Evolutionary conservation across 2,329 filamentous ascomycete genomes (phyloP).

Genomic region (Davidsoniella eucalypti): DNA sequence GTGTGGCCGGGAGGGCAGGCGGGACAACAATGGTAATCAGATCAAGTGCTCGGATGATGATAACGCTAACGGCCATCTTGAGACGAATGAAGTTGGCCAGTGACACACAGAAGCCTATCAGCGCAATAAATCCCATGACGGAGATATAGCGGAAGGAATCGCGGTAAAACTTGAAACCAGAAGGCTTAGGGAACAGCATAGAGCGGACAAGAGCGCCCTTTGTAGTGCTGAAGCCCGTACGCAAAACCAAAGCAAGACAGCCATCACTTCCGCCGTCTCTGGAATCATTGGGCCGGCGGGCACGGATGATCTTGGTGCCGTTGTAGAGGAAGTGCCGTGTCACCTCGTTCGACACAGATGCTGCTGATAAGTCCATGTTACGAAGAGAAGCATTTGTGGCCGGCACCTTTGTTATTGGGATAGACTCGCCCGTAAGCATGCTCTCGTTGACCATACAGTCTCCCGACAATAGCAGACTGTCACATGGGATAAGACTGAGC

Average conservation of each 20-base stretch:
- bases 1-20: constrained; percentile 79
- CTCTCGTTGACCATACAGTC: constrained; percentile 99
- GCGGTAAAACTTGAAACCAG: constrained; percentile 94
- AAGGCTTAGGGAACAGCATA: constrained; percentile 97
- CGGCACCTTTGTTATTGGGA: constrained; percentile 85
- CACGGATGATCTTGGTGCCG: constrained; percentile 88
- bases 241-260: constrained; percentile 76
- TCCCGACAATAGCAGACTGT: constrained; percentile 77
- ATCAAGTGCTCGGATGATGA: constrained; percentile 81
- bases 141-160: constrained; percentile 97
- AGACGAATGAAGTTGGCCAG: constrained; percentile 86
- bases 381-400: constrained; percentile 66
- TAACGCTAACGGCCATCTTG: constrained; percentile 70
- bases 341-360: constrained; percentile 66
- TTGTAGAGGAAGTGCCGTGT: constrained; percentile 85
- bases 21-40: constrained; percentile 96
- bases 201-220: constrained; percentile 91
- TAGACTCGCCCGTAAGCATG: constrained; percentile 89
- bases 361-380: constrained; percentile 59
- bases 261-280: constrained; percentile 67
- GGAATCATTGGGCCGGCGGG: constrained; percentile 72
- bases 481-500: constrained; percentile 73
- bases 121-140: constrained; percentile 80
- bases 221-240: constrained; percentile 94
- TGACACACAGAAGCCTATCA: constrained; percentile 75